Evolutionary conservation across 2,329 filamentous ascomycete species (phyloP).

Genomic region (Cladosporium sp.): DNA sequence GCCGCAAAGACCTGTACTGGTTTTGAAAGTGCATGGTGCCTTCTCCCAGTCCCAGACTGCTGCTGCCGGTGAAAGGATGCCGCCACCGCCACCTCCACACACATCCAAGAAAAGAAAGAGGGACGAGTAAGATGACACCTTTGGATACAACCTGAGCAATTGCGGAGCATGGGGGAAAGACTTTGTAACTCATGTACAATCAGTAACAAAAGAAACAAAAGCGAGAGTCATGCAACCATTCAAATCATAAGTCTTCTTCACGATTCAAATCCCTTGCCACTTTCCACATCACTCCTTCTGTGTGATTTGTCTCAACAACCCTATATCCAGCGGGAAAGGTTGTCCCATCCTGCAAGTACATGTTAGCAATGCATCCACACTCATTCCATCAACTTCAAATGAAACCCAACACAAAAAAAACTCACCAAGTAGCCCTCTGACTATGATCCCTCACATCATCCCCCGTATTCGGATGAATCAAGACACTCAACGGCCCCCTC

Average conservation of each 20-base stretch:
- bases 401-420: background rate
- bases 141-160: too few species aligned
- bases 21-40: too few species aligned
- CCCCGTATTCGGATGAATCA: conserved; percentile 82
- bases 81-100: background rate
- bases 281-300: background rate
- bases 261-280: too few species aligned
- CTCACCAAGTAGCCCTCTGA: conserved; percentile 44
- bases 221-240: too few species aligned
- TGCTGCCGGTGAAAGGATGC: background rate
- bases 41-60: background rate
- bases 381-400: background rate
- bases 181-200: too few species aligned
- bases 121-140: too few species aligned
- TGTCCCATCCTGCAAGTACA: conserved; percentile 54
- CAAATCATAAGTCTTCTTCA: too few species aligned
- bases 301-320: conserved; percentile 41
- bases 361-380: background rate
- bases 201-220: too few species aligned
- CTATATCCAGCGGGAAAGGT: conserved; percentile 57
- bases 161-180: too few species aligned
- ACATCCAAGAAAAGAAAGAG: background rate
- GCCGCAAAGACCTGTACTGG: too few species aligned
- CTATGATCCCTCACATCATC: conserved; percentile 58
- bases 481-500: conserved; percentile 70